phyloP scores from a whole-genome alignment of 768 basidiomycete genomes.

The Trametes sanguinea region DNA sequence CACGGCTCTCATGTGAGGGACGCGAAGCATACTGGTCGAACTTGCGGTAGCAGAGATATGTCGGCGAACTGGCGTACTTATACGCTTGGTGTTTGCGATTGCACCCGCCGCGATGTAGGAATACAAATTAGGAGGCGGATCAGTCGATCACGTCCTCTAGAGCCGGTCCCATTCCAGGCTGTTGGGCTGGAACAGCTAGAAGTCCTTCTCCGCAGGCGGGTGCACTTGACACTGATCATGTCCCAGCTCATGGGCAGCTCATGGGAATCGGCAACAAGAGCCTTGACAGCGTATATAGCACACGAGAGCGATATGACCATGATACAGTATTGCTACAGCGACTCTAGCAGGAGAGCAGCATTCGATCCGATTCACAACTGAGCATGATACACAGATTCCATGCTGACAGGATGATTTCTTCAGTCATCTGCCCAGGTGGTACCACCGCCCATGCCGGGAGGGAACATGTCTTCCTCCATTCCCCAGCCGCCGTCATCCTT shows the following conservation, averaged over 20 bases:
- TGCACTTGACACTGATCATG: neutral
- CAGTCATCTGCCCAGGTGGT: conserved; percentile 23
- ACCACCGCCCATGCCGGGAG: conserved; percentile 2
- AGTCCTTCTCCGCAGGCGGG: neutral
- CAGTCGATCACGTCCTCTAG: neutral
- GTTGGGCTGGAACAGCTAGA: neutral
- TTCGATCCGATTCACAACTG: neutral
- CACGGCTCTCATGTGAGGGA: neutral
- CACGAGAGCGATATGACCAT: neutral
- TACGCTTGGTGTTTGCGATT: neutral
- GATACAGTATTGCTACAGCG: neutral
- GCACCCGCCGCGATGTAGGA: neutral
- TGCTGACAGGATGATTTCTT: neutral
- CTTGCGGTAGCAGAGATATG: neutral
- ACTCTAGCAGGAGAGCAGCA: neutral
- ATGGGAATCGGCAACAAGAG: neutral
- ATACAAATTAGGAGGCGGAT: neutral
- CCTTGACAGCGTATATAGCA: neutral
- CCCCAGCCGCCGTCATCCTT: conserved; percentile 32
- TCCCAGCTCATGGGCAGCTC: too few relatives aligned
- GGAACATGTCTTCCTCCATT: conserved; percentile 30
- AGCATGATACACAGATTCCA: neutral
- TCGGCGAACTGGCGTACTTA: neutral
- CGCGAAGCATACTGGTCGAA: neutral
- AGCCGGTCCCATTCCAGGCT: neutral